Evolutionary conservation across 129 eudicot species (phyloP).

Genomic region (Ambrosia artemisiifolia): DNA sequence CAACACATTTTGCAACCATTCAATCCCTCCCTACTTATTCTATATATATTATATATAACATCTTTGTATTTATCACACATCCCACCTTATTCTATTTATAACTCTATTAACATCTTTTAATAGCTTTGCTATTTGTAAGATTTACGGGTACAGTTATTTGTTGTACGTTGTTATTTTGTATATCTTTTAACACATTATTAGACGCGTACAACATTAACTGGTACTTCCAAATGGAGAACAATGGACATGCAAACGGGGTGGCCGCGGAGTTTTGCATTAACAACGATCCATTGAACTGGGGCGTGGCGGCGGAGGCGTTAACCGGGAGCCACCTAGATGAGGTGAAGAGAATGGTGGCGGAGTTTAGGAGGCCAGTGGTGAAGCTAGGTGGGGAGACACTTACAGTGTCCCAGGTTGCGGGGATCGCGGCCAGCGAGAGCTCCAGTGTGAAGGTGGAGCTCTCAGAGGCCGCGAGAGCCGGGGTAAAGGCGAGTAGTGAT

Average conservation of each 20-base stretch:
- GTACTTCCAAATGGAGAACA: conserved; percentile 12
- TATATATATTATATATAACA: neutral
- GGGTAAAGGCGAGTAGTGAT: conserved; percentile 72
- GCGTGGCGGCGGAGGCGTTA: conserved; percentile 55
- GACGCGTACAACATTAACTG: too few species aligned
- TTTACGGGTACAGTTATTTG: too few species aligned
- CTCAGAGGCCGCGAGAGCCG: conserved; percentile 59
- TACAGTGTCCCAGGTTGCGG: conserved; percentile 74
- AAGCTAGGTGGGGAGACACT: conserved; percentile 60
- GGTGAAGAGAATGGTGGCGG: conserved; percentile 76
- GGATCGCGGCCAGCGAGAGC: conserved; percentile 42
- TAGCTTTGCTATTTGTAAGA: too few species aligned
- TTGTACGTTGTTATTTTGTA: too few species aligned
- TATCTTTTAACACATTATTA: too few species aligned
- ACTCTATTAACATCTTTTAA: neutral
- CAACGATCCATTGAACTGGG: conserved; percentile 83
- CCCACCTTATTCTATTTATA: too few species aligned
- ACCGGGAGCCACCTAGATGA: conserved; percentile 78
- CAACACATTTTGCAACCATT: conserved; percentile 30
- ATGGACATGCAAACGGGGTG: conserved; percentile 29
- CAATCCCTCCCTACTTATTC: neutral
- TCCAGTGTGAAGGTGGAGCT: conserved; percentile 62
- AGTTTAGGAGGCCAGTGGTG: conserved; percentile 63
- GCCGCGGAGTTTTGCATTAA: conserved; percentile 40
- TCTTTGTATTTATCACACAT: neutral